Evolutionary conservation across 345 rosid species (phyloP), one percentile per base, ranked within the genome.

Genomic region (Isatis tinctoria): DNA sequence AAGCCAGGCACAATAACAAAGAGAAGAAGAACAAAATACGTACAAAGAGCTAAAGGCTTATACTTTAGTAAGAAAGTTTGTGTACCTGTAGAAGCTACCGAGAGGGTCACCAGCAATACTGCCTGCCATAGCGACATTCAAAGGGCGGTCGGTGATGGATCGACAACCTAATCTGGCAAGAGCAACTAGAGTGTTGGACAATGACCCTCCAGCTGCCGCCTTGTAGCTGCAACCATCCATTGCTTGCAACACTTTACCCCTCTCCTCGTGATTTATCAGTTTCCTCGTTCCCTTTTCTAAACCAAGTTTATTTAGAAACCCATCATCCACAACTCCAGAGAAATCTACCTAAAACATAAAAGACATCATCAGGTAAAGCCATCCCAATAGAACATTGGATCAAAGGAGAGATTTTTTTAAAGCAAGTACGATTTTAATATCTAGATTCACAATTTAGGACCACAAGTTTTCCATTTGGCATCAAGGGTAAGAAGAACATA

Each of bases 221-320:
- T 94, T 94, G 70, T 91, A 94, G 84, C 89, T 90, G 82, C 98
- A 90, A 71, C 98, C 98, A 79, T 94, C 98, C 98, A 94, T 91
- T 26, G 97, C 98, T 70, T 75, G 91, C 84, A 94, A 81, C 35
- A 91, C 87, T 76, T 79, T 81, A 71, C 98, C 98, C 68, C 97
- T 92, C 84, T 91, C 98, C 78, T 94, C 96, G 74, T 91, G 98
- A 82, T 94, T 90, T 45, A 94, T 86, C 49, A 91, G 77, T 82
- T 84, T 94, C 86, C 98, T 87, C 4, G 93, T 87, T 53, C 98
- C 98, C 67, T 94, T 94, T 74, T 82, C 88, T 78, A 94, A 81
- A 18, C 83, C 93, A 69, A 91, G 67, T 78, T 81, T 86, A 65
- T 86, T 78, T 79, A 94, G 85, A 74, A 94, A 94, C 49, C 67